These are phyloP conservation scores for Nicotiana rustica DNA, from an alignment of 305 asterid genomes.

Conservation along the genomic window DNA sequence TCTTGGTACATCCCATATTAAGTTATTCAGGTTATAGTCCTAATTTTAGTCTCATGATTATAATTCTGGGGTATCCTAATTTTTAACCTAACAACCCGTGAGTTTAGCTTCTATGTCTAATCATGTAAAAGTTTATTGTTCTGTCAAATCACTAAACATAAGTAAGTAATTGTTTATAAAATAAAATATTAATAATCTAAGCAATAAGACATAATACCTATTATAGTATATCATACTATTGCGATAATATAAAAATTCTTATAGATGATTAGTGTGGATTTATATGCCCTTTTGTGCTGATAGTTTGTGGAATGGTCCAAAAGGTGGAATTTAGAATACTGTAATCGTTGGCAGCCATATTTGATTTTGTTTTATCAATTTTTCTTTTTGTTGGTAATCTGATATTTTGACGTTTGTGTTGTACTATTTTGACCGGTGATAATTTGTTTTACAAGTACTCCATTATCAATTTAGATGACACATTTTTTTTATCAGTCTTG, in stretches of 20 bases:
- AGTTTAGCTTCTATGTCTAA: neutral
- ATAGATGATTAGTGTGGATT: neutral
- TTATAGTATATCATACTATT: neutral
- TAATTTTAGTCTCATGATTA: too few species aligned
- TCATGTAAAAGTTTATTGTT: too few species aligned
- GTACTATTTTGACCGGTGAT: neutral
- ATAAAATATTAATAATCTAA: neutral
- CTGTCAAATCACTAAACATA: neutral
- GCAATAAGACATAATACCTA: neutral
- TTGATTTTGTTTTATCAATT: neutral
- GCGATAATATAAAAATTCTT: neutral
- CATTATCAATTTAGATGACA: too few species aligned
- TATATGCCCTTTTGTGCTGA: neutral
- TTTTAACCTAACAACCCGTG: too few species aligned
- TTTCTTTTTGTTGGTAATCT: neutral
- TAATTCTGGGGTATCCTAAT: too few species aligned
- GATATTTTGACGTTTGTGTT: neutral
- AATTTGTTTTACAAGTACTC: neutral
- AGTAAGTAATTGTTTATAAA: neutral
- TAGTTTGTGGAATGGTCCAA: slow-evolving; percentile 14
- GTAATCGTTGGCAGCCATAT: slow-evolving; percentile 1
- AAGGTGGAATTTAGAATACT: neutral
- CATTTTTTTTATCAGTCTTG: too few species aligned
- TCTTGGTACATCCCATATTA: too few species aligned
- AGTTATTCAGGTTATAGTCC: too few species aligned